Evolutionary conservation across 306 rosid genomes (phyloP), one percentile per base, ranked within the genome.

Genomic region (Datisca glomerata): DNA sequence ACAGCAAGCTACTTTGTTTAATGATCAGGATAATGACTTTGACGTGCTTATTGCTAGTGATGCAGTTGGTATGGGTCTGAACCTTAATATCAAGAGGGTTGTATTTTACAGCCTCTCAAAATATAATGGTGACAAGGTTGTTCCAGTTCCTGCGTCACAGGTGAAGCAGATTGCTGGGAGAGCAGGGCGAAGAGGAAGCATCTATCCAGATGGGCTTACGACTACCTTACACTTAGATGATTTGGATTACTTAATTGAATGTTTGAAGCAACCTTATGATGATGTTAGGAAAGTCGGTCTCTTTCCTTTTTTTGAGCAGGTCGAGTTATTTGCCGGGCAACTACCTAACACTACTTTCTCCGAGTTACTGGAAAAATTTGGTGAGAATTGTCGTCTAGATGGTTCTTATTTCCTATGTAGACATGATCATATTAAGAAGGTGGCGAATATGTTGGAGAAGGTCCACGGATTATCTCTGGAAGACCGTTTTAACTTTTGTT

Each of bases 91-190:
- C 33, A 60, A 94, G 70, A 76, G 94, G 70, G 94, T 87, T 33
- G 70, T 87, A 56, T 87, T 87, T 57, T 69, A 83, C 57, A 60
- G 53, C 65, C 80, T 87, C 36, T 49, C 85, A 13, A 87, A 87
- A 62, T 87, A 69, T 70, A 79, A 79, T 43, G 97, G 97, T 39
- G 89, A 87, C 73, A 83, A 65, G 74, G 69, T 83, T n/a, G n/a
- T n/a, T 59, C 78, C 78, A 3, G 93, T 87, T 67, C 86, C 80
- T 18, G 94, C 89, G 2, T 79, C 97, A 16, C 94, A 76, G 68
- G 89, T 87, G 67, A 87, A 83, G 74, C 94, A 83, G 66, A 87
- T 87, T 60, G 89, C 94, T 14, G 97, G 97, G 53, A 76, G 97
- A 65, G 93, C 97, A 49, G 93, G 97, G 47, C 79, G 93, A 28